These are phyloP conservation scores for Suhomyces guaymorum DNA, from an alignment of 1,139 yeast species.

Conservation along the genomic window DNA sequence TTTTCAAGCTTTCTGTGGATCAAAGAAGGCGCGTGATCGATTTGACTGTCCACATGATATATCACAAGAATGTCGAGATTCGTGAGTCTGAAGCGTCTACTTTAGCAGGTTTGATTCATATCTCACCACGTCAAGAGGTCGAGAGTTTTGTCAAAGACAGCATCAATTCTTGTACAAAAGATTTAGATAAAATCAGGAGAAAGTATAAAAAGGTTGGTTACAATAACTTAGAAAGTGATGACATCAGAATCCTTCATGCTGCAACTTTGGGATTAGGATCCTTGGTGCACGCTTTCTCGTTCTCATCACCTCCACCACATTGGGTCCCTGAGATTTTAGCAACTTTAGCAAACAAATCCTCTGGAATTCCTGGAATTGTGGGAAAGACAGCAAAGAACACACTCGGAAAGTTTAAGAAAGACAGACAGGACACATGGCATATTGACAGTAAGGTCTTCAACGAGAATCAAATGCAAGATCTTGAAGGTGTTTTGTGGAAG, in stretches of 20 bases:
- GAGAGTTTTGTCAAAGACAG: constrained; percentile 30
- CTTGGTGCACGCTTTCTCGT: constrained; percentile 86
- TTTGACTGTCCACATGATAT: constrained; percentile 55
- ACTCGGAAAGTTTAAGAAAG: constrained; percentile 83
- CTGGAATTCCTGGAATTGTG: constrained; percentile 71
- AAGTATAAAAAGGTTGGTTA: constrained; percentile 32
- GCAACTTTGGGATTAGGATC: constrained; percentile 91
- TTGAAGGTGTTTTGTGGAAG: constrained; percentile 93
- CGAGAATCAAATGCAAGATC: constrained; percentile 79
- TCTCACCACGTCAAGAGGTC: constrained; percentile 64
- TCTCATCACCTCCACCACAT: constrained; percentile 83
- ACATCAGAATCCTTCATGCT: constrained; percentile 65
- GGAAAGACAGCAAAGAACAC: constrained; percentile 85
- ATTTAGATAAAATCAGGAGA: constrained; percentile 35
- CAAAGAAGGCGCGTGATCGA: constrained; percentile 56
- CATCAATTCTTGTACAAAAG: constrained; percentile 25
- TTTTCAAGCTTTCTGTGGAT: constrained; percentile 51
- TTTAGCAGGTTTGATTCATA: constrained; percentile 78
- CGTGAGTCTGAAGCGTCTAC: constrained; percentile 76
- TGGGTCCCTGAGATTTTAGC: constrained; percentile 85
- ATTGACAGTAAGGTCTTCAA: constrained; percentile 78
- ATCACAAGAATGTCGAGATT: constrained; percentile 71
- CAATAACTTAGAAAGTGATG: constrained; percentile 38
- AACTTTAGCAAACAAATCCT: constrained; percentile 65
- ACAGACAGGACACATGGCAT: constrained; percentile 96